Evolutionary conservation across 2,329 filamentous ascomycete species (phyloP).

Genomic region (Aschersonia sp.): DNA sequence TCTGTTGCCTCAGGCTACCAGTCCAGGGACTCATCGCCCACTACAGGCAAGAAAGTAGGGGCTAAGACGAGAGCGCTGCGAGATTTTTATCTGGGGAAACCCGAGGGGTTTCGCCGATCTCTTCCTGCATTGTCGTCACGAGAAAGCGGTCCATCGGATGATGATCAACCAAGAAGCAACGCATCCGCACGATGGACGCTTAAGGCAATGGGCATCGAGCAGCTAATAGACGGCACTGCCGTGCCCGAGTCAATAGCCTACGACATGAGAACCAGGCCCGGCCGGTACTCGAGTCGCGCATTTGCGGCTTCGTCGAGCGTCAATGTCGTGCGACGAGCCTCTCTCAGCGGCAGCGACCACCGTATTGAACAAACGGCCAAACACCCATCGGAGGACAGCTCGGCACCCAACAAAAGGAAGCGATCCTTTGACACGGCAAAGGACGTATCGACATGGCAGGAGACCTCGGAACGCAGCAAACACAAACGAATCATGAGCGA

Average conservation of each 20-base stretch:
- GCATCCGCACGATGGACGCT: conserved; percentile 30
- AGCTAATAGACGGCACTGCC: conserved; percentile 37
- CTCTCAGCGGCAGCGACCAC: background rate
- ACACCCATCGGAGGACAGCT: conserved; percentile 2
- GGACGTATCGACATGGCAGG: conserved; percentile 1
- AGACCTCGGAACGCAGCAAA: conserved; percentile 8
- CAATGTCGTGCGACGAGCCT: conserved; percentile 1
- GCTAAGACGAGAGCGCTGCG: conserved; percentile 22
- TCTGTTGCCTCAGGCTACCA: conserved; percentile 7
- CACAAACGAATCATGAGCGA: conserved; percentile 28
- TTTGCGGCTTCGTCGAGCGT: background rate
- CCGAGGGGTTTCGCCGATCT: conserved; percentile 22
- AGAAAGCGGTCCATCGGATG: conserved; percentile 12
- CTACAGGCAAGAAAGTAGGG: conserved; percentile 7
- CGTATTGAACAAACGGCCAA: conserved; percentile 1
- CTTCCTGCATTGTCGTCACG: conserved; percentile 19
- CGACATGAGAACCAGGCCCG: conserved; percentile 16
- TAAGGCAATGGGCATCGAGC: conserved; percentile 36
- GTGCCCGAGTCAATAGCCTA: conserved; percentile 35
- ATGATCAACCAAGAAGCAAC: conserved; percentile 16
- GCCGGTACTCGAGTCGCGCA: background rate
- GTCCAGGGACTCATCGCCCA: conserved; percentile 7
- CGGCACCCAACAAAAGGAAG: conserved; percentile 17
- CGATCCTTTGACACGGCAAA: conserved; percentile 13
- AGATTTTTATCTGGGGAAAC: conserved; percentile 16